Base-by-base conservation (phyloP, 352 stramenopile genomes). In the Globisporangium rhizosaccharum region DNA sequence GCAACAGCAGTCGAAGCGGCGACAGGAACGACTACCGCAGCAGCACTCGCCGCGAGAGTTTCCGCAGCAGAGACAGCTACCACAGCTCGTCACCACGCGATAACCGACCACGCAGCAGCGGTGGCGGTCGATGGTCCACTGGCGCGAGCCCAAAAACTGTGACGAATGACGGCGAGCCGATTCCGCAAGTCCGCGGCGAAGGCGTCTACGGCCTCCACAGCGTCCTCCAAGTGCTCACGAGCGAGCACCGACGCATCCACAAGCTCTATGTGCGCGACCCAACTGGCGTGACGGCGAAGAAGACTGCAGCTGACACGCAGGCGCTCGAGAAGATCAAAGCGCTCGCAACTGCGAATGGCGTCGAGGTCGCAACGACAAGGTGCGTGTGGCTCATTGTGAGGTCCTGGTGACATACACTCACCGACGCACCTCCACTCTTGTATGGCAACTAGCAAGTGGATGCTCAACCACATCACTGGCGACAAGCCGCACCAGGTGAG, bases 401-500 rank as follows among this genome's bases (percentile, higher is more conserved):
- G 28, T 33, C 28, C 15, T 28, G 6, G 15, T 41, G 14, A 39
- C 33, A 39, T 39, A 12, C 33, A 39, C 33, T 39, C 33, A 39
- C 33, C 6, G 33, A 39, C 33, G 33, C 33, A 39, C 33, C 9
- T 2, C 1, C 33, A 39, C 33, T 39, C 33, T 39, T 39, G 9
- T 1, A 11, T 12, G 33, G 1, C 33, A 39, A 3, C 7, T 39
- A 39, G 77, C 70, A 93, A 93, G 67, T 91, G 81, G 81, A 88
- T 85, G 76, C 63, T 93, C 15, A 93, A 93, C 55, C 78, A 90
- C 46, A 85, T 90, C 41, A 90, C 82, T 15, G 70, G 81, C 2
- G 80, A 93, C 70, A 91, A 91, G 47, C 84, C 84, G 14, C 84
- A 93, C 59, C 84, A 92, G 64, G 82, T 89, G 17, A 25, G 26